Percentiles rank a stretch among this genome's conserved stretches.
Conservation (phyloP, 106 monocot species). For the Narthecium ossifragum region DNA sequence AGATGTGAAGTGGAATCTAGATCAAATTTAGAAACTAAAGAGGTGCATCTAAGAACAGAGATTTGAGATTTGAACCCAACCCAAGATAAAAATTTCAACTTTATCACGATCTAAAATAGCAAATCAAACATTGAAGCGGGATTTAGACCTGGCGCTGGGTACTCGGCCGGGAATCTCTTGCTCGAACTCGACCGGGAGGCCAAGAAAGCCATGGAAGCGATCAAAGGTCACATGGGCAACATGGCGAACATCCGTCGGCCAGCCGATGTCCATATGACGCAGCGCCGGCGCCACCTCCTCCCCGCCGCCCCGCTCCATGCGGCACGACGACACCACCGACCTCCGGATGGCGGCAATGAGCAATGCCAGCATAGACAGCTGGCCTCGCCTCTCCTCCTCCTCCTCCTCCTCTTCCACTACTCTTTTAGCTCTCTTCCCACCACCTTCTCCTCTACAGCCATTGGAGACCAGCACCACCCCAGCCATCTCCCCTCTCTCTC, state of each 20-base stretch:
- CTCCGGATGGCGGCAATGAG: conserved; percentile 50
- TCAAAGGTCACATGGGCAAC: conserved; percentile 93
- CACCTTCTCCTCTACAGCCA: conserved; percentile 38
- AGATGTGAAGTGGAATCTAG: no score
- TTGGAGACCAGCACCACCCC: conserved; percentile 42
- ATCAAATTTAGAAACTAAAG: no score
- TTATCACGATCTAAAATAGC: no score
- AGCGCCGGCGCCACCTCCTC: conserved; percentile 10
- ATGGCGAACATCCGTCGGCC: conserved; percentile 88
- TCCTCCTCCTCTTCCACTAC: not conserved
- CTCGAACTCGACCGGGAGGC: conserved; percentile 83
- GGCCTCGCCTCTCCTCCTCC: conserved; percentile 32
- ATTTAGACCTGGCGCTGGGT: conserved; percentile 94
- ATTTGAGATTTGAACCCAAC: no score
- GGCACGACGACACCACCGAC: conserved; percentile 54
- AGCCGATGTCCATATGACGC: conserved; percentile 65
- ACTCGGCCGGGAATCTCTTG: conserved; percentile 50
- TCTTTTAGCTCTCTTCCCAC: conserved; percentile 8
- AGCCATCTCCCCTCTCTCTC: conserved; percentile 28
- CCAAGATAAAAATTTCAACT: no score
- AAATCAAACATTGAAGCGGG: no score
- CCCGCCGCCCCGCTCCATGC: conserved; percentile 25
- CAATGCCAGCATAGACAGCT: conserved; percentile 43
- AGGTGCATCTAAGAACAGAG: no score
- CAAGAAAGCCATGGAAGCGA: conserved; percentile 79